Conservation (phyloP, 73 alveolate genomes). For the Halteria grandinella region DNA sequence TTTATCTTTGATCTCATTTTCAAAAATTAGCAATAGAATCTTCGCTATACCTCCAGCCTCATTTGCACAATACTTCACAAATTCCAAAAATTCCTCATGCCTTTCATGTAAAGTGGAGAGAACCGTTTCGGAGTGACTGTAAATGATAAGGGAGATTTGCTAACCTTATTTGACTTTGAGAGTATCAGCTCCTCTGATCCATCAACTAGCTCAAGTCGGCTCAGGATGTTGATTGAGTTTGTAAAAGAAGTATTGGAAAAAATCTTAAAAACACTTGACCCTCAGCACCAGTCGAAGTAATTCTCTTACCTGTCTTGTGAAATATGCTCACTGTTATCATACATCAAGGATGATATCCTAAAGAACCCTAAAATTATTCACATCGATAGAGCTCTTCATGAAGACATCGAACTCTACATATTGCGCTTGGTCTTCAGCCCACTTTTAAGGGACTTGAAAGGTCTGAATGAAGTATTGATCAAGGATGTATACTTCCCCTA, state of each 20-base stretch:
- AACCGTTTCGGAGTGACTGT: neutral
- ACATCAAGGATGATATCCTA: constrained; percentile 32
- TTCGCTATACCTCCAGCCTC: neutral
- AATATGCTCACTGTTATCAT: neutral
- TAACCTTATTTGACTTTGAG: constrained; percentile 33
- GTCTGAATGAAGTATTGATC: neutral
- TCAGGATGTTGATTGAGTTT: constrained; percentile 27
- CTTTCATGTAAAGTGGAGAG: neutral
- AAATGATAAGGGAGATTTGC: neutral
- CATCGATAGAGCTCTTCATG: constrained; percentile 2
- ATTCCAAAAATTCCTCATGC: constrained; percentile 13
- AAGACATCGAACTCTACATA: constrained; percentile 31
- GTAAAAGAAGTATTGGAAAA: constrained; percentile 6
- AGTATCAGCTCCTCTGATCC: too few relatives aligned
- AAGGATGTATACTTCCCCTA: too few relatives aligned
- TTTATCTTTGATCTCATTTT: constrained; percentile 42
- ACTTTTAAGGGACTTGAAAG: constrained; percentile 22
- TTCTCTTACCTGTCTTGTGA: constrained; percentile 6
- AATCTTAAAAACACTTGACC: constrained; percentile 40
- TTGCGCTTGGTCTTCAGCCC: constrained; percentile 16
- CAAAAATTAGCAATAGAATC: constrained; percentile 42
- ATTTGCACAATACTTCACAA: constrained; percentile 20
- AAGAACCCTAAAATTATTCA: neutral
- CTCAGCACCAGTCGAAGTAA: constrained; percentile 8
- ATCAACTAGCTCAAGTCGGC: too few relatives aligned